phyloP scores from a whole-genome alignment of 2,329 filamentous ascomycete genomes.

The Exophiala alcalophila region DNA sequence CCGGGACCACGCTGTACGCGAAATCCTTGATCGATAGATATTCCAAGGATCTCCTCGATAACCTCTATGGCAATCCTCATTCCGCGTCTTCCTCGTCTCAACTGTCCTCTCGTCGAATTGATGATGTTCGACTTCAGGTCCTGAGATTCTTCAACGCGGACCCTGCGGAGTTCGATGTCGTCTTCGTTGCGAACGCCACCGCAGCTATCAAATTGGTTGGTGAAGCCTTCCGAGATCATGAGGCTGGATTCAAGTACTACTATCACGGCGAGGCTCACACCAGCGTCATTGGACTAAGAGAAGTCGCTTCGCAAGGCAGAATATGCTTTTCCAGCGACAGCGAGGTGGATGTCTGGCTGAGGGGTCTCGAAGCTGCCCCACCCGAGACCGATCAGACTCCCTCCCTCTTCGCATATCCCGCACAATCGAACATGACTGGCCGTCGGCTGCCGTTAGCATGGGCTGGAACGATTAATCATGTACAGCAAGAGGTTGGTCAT shows the following conservation, averaged over 20 bases:
- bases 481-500: conserved; percentile 24
- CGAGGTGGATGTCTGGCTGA: conserved; percentile 65
- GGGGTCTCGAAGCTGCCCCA: conserved; percentile 32
- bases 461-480: conserved; percentile 51
- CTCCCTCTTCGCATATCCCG: conserved; percentile 74
- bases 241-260: conserved; percentile 72
- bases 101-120: conserved; percentile 68
- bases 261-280: conserved; percentile 87
- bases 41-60: conserved; percentile 71
- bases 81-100: conserved; percentile 81
- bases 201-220: conserved; percentile 83
- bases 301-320: conserved; percentile 61
- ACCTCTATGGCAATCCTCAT: conserved; percentile 87
- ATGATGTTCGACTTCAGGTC: conserved; percentile 68
- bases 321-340: conserved; percentile 62
- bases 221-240: conserved; percentile 68
- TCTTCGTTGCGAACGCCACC: conserved; percentile 91
- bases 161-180: conserved; percentile 75
- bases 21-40: conserved; percentile 79
- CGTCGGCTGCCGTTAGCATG: conserved; percentile 69
- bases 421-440: conserved; percentile 91
- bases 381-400: conserved; percentile 25
- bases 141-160: conserved; percentile 78
- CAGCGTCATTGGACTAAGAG: conserved; percentile 76
- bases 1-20: conserved; percentile 80